Percentiles rank a stretch among this genome's conserved stretches.
Evolutionary conservation across 148 eudicot species (phyloP).

Genomic region (Arctostaphylos glauca): DNA sequence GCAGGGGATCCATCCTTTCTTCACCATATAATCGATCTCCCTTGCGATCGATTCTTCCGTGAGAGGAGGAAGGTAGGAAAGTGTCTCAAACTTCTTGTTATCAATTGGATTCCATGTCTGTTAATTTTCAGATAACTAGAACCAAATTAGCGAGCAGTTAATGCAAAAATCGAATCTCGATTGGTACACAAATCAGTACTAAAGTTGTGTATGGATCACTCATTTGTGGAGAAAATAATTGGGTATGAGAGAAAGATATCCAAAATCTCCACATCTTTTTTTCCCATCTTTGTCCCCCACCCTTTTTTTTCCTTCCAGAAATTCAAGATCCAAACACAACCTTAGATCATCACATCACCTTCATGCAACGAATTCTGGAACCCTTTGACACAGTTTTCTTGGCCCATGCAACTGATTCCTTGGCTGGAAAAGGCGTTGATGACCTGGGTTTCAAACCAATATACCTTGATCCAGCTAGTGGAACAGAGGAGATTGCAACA

Average conservation of each 20-base stretch:
- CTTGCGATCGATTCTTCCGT: constrained; percentile 37
- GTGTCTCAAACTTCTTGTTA: constrained; percentile 63
- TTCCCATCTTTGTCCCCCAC: background rate
- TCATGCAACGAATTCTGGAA: constrained; percentile 37
- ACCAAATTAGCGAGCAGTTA: background rate
- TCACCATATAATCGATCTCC: constrained; percentile 54
- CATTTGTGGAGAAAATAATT: background rate
- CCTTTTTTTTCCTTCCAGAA: background rate
- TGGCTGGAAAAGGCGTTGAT: constrained; percentile 23
- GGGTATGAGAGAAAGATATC: background rate
- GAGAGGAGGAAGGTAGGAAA: constrained; percentile 62
- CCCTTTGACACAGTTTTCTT: constrained; percentile 41
- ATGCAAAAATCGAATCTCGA: background rate
- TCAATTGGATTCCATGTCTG: constrained; percentile 58
- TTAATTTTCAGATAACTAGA: background rate
- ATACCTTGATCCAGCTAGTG: constrained; percentile 24
- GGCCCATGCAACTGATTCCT: constrained; percentile 31
- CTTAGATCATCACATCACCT: constrained; percentile 24
- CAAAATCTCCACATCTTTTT: background rate
- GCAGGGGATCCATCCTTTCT: constrained; percentile 59
- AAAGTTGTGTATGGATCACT: background rate
- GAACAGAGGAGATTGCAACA: constrained; percentile 21
- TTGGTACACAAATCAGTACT: background rate
- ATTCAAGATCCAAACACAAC: background rate
- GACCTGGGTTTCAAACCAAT: constrained; percentile 22